These are phyloP conservation scores for Capronia coronata DNA, from an alignment of 2,329 filamentous ascomycete species.

Conservation along the genomic window DNA sequence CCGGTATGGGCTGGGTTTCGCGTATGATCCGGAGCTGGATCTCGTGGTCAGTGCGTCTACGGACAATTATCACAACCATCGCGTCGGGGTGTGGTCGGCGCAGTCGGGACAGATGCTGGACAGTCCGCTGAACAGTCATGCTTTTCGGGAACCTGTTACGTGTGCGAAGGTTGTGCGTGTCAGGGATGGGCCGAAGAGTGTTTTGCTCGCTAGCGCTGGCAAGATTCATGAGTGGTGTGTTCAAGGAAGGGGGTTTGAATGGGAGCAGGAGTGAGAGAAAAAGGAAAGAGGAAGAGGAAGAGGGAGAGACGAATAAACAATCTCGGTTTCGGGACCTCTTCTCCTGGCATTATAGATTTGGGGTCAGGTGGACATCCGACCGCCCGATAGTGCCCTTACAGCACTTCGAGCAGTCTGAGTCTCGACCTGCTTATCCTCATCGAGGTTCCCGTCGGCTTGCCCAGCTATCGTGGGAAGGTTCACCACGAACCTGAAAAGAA, in stretches of 20 bases:
- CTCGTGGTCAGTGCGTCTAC: conserved; percentile 19
- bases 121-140: conserved; percentile 10
- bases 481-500: no score
- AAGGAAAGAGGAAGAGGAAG: no score
- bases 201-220: conserved; percentile 9
- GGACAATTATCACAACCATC: conserved; percentile 11
- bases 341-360: no score
- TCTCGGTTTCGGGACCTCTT: no score
- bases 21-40: conserved; percentile 23
- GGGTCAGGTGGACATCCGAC: no score
- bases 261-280: neutral
- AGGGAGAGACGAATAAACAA: no score
- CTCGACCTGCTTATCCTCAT: no score
- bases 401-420: no score
- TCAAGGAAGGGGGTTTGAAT: conserved; percentile 4
- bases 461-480: no score
- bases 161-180: conserved; percentile 13
- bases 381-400: no score
- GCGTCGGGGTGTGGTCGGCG: conserved; percentile 19
- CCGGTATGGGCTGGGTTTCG: conserved; percentile 18
- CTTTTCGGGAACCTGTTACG: conserved; percentile 12
- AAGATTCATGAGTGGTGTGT: conserved; percentile 12
- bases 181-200: conserved; percentile 21
- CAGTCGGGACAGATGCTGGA: conserved; percentile 15
- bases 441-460: no score